These are phyloP conservation scores for Oryza australiensis DNA, from an alignment of 176 grass and related monocot species.

Conservation along the genomic window DNA sequence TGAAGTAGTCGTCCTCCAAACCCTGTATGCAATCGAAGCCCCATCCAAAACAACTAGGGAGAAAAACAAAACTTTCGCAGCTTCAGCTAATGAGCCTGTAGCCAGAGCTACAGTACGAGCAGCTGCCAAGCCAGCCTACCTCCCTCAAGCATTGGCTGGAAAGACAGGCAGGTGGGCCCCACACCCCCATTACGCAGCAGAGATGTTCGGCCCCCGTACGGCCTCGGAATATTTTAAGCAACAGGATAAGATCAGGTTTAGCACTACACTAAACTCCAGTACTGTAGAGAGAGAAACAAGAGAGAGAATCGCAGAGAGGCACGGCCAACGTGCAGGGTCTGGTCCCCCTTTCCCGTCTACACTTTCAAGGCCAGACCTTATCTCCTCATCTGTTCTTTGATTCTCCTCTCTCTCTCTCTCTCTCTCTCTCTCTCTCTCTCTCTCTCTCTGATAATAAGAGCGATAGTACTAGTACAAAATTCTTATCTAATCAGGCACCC, in stretches of 20 bases:
- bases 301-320: background rate
- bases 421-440: too few species aligned
- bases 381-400: constrained; percentile 9
- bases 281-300: background rate
- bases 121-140: too few species aligned
- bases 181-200: background rate
- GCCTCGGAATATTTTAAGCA: background rate
- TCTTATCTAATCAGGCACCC: background rate
- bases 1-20: too few species aligned
- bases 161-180: background rate
- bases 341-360: background rate
- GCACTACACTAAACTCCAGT: background rate
- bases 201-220: background rate
- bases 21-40: too few species aligned
- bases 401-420: background rate
- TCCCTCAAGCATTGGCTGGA: background rate
- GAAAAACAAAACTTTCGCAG: too few species aligned
- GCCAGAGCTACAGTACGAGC: background rate
- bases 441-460: background rate
- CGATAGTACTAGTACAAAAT: background rate
- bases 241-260: constrained; percentile 36
- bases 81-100: background rate
- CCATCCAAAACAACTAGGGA: too few species aligned
- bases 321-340: background rate
- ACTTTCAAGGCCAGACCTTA: constrained; percentile 14